Evolutionary conservation across 257 asterid species (phyloP).

Genomic region (Marsdenia floribunda): DNA sequence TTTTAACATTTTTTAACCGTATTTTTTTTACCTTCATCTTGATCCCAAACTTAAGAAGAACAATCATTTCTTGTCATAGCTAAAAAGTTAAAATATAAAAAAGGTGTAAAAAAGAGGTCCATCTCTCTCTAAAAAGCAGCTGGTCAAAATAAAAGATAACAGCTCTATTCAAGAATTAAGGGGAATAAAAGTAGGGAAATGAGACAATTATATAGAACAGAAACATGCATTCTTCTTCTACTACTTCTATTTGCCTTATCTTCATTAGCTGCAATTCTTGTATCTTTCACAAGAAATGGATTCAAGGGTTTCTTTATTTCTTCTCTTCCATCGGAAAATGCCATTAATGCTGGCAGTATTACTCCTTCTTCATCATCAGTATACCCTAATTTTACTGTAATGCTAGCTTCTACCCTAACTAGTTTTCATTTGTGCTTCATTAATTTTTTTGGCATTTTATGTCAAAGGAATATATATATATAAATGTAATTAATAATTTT

Average conservation of each 20-base stretch:
- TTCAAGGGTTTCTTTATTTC: slow-evolving; percentile 20
- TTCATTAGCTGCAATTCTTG: slow-evolving; percentile 20
- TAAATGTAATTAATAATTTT: neutral
- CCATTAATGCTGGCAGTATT: neutral
- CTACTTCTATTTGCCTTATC: too few species aligned
- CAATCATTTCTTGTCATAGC: too few species aligned
- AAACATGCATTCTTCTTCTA: too few species aligned
- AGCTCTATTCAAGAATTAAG: neutral
- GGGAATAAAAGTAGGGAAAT: slow-evolving; percentile 10
- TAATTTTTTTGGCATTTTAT: neutral
- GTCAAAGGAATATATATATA: neutral
- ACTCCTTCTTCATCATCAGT: slow-evolving; percentile 9
- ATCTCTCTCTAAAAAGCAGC: too few species aligned
- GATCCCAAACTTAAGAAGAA: too few species aligned
- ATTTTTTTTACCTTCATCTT: too few species aligned
- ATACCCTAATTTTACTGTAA: slow-evolving; percentile 58
- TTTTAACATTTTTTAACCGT: too few species aligned
- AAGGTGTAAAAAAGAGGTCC: too few species aligned
- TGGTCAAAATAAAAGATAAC: too few species aligned
- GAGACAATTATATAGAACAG: slow-evolving; percentile 21
- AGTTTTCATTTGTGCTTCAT: neutral
- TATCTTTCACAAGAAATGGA: slow-evolving; percentile 20
- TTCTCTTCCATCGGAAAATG: slow-evolving; percentile 33
- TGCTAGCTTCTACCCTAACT: neutral
- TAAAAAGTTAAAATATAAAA: too few species aligned